Base-by-base conservation (phyloP, 2,329 filamentous ascomycete species). In the Parastagonospora avenae region DNA sequence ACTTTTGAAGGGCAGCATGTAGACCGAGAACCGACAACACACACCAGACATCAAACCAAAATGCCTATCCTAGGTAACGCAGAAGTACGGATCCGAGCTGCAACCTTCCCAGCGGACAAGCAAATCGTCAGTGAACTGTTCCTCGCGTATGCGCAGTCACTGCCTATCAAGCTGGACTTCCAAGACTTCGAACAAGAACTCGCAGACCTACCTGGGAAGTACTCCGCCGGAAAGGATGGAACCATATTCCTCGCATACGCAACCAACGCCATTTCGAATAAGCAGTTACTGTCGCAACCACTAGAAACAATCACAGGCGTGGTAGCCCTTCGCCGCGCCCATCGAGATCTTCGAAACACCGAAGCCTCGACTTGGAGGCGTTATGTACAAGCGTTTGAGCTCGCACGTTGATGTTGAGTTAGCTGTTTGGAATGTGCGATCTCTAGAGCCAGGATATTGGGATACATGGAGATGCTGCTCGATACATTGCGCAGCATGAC, bases 401-500 rank as follows among this genome's bases (percentile, higher is more conserved):
- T n/a, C n/a, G n/a, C n/a, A n/a, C n/a, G n/a, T n/a, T n/a, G n/a
- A n/a, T n/a, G n/a, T n/a, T n/a, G n/a, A n/a, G n/a, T n/a, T n/a
- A n/a, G n/a, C n/a, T n/a, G n/a, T n/a, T n/a, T n/a, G n/a, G n/a
- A n/a, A 4, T 66, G 76, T 39, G 67, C 64, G 0, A 74, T 79
- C 4, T 63, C 65, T 4, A 68, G 72, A 30, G 84, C 82, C 16
- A 74, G 62, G 49, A 60, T 71, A 4, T 48, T 81, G 37, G 80
- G 79, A 0, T 86, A 85, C 62, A 55, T 60, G 8, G 77, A 79
- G 49, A 78, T 85, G 62, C 72, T 79, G 48, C 74, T 86, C 11
- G 83, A 86, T 71, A 85, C 83, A 12, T 60, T 86, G 49, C 68
- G 75, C 8, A 72, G 63, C 6, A 86, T 86, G 84, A 65, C 54